Evolutionary conservation across 305 asterid species (phyloP).

Genomic region (Fraxinus ornus): DNA sequence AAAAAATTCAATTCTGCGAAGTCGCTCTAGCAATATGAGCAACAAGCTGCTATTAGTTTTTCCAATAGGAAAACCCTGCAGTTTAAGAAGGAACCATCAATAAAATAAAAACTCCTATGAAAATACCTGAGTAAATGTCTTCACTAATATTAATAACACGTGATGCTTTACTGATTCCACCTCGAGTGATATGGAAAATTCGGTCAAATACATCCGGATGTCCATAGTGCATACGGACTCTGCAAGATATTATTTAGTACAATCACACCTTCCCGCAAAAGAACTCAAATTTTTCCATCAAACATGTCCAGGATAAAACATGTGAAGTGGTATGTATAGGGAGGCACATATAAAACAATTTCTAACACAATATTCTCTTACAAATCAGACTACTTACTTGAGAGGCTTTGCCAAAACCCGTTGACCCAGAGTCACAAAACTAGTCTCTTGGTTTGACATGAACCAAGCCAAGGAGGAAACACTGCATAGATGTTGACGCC

Average conservation of each 20-base stretch:
- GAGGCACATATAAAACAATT: neutral
- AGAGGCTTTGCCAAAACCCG: slow-evolving; percentile 96
- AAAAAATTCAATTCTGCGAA: neutral
- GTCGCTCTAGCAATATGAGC: neutral
- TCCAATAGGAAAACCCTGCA: neutral
- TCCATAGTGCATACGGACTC: slow-evolving; percentile 99
- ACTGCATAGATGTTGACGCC: slow-evolving; percentile 49
- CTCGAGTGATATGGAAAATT: slow-evolving; percentile 90
- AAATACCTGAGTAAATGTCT: slow-evolving; percentile 88
- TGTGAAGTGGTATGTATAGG: neutral
- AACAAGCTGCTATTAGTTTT: slow-evolving; percentile 2
- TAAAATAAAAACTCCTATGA: slow-evolving; percentile 14
- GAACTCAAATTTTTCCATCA: slow-evolving; percentile 9
- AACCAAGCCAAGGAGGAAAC: slow-evolving; percentile 98
- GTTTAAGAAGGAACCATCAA: neutral
- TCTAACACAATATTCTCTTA: slow-evolving; percentile 15
- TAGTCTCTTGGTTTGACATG: slow-evolving; percentile 99
- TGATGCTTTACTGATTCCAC: slow-evolving; percentile 97
- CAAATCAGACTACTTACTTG: slow-evolving; percentile 52
- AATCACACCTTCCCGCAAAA: slow-evolving; percentile 9
- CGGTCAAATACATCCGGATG: slow-evolving; percentile 99
- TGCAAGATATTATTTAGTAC: slow-evolving; percentile 34
- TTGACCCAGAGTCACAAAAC: slow-evolving; percentile 98
- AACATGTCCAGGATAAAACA: slow-evolving; percentile 21
- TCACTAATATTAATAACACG: slow-evolving; percentile 97